These are phyloP conservation scores for Termitomyces sp. DNA, from an alignment of 768 basidiomycete genomes.

Conservation along the genomic window DNA sequence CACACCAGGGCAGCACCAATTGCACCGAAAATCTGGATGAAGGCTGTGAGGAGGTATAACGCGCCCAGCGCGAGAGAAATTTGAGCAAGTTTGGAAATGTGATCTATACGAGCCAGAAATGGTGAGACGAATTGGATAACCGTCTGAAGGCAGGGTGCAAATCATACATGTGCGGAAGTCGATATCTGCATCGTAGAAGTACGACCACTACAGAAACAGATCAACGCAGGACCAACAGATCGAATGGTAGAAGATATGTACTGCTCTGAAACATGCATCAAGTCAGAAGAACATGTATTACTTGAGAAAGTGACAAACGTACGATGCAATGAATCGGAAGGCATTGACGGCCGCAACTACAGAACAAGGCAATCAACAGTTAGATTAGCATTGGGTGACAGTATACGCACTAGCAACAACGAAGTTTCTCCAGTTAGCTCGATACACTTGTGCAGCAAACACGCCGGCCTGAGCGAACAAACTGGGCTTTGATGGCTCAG, in stretches of 20 bases:
- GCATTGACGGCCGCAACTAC: conserved; percentile 37
- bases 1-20: conserved; percentile 15
- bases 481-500: conserved; percentile 1
- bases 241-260: neutral
- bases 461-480: conserved; percentile 20
- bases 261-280: conserved; percentile 22
- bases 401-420: conserved; percentile 32
- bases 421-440: conserved; percentile 37
- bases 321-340: conserved; percentile 35
- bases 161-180: conserved; percentile 18
- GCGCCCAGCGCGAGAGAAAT: conserved; percentile 33
- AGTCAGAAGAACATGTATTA: neutral
- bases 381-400: neutral
- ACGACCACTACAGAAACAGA: conserved; percentile 25
- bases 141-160: conserved; percentile 9
- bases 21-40: conserved; percentile 18
- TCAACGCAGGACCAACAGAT: neutral
- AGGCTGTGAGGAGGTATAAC: conserved; percentile 29
- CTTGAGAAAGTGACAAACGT: conserved; percentile 14
- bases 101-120: conserved; percentile 16
- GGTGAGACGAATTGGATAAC: neutral
- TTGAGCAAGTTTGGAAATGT: conserved; percentile 24
- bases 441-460: conserved; percentile 34
- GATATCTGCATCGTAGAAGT: conserved; percentile 31
- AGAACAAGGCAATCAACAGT: neutral